Evolutionary conservation across 108 stramenopile species (phyloP).

Genomic region (Pseudonitzschia multistriata): DNA sequence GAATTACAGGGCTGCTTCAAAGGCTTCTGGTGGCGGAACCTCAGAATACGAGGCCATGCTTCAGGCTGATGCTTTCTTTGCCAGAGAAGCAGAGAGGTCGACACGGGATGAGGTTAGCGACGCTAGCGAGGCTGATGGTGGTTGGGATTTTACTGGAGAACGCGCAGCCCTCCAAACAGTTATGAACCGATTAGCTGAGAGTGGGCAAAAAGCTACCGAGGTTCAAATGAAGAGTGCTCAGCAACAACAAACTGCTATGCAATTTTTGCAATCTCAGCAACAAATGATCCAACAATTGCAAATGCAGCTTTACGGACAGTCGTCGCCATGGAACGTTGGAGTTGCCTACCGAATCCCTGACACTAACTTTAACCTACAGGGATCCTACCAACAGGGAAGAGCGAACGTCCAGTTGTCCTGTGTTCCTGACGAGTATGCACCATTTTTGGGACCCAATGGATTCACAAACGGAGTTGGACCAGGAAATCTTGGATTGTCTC

Average conservation of each 20-base stretch:
- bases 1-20: constrained; percentile 73
- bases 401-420: constrained; percentile 92
- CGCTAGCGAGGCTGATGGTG: not conserved
- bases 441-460: constrained; percentile 94
- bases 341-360: constrained; percentile 97
- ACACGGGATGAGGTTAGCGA: constrained; percentile 67
- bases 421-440: constrained; percentile 95
- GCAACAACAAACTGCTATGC: constrained; percentile 90
- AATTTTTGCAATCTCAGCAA: constrained; percentile 92
- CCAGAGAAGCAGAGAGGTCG: constrained; percentile 74
- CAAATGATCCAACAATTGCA: constrained; percentile 94
- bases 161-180: constrained; percentile 70
- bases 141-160: constrained; percentile 88
- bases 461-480: constrained; percentile 97
- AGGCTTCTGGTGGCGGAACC: constrained; percentile 57
- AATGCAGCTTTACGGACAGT: constrained; percentile 91
- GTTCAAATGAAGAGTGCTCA: constrained; percentile 76
- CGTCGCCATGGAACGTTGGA: constrained; percentile 91
- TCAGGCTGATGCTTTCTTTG: constrained; percentile 86
- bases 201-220: constrained; percentile 77
- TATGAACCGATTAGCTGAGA: constrained; percentile 84
- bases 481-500: constrained; percentile 92
- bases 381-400: constrained; percentile 92
- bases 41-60: constrained; percentile 96
- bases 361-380: constrained; percentile 94